Conservation (phyloP, 2,329 filamentous ascomycete species). For the Sporothrix pseudoabietina region DNA sequence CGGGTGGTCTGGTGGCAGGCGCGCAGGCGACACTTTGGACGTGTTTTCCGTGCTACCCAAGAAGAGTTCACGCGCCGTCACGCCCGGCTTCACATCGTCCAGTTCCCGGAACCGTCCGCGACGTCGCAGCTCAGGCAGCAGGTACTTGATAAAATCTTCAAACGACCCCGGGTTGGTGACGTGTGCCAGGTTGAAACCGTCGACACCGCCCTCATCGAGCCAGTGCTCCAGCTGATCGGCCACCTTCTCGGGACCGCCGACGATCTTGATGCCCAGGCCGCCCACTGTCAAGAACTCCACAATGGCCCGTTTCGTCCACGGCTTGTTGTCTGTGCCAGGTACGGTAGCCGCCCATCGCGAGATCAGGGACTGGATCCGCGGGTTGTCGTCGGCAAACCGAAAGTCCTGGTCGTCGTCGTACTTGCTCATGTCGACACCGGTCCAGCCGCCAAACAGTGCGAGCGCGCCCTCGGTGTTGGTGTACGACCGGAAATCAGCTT, state of each 20-base stretch:
- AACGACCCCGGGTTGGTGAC: conserved; percentile 57
- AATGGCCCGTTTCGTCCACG: conserved; percentile 33
- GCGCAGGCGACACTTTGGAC: conserved; percentile 4
- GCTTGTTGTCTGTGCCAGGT: conserved; percentile 26
- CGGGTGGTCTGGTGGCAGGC: conserved; percentile 22
- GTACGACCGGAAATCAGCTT: conserved; percentile 27
- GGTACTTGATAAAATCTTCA: conserved; percentile 64
- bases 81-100: conserved; percentile 18
- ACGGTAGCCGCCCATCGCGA: conserved; percentile 27
- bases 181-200: conserved; percentile 69
- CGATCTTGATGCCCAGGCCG: conserved; percentile 42
- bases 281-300: conserved; percentile 35
- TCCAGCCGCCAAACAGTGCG: conserved; percentile 38
- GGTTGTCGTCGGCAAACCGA: conserved; percentile 8
- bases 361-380: conserved; percentile 29
- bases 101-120: conserved; percentile 46
- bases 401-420: conserved; percentile 37
- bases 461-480: conserved; percentile 36
- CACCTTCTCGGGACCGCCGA: conserved; percentile 66
- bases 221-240: conserved; percentile 69
- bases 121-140: conserved; percentile 63
- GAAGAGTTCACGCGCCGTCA: conserved; percentile 31
- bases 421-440: conserved; percentile 37
- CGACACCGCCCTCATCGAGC: conserved; percentile 68
- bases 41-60: conserved; percentile 28